Evolutionary conservation across 179 eudicot species (phyloP).

Genomic region (Silene coronaria): DNA sequence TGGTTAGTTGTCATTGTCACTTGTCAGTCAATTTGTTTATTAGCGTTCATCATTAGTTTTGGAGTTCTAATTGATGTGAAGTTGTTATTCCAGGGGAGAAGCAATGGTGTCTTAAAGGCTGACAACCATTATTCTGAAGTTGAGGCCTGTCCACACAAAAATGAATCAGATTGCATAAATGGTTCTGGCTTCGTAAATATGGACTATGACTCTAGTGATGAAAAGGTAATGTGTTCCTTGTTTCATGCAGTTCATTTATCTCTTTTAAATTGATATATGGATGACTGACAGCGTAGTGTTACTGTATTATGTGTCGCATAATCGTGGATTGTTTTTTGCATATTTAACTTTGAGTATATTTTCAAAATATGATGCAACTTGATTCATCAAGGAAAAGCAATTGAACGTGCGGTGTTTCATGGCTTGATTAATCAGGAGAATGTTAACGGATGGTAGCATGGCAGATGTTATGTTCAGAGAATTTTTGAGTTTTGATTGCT

Average conservation of each 20-base stretch:
- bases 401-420: not conserved
- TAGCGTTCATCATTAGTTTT: constrained; percentile 13
- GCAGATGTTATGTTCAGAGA: constrained; percentile 4
- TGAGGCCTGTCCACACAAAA: constrained; percentile 30
- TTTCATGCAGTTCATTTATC: constrained; percentile 14
- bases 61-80: constrained; percentile 26
- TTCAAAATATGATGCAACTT: not conserved
- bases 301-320: not conserved
- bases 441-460: constrained; percentile 3
- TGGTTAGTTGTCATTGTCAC: constrained; percentile 58
- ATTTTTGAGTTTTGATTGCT: not conserved
- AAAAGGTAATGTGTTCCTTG: constrained; percentile 43
- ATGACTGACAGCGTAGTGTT: not conserved
- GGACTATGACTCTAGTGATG: constrained; percentile 64
- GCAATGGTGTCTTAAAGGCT: constrained; percentile 43
- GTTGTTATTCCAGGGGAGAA: constrained; percentile 47
- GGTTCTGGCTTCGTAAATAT: constrained; percentile 30
- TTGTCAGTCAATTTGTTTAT: constrained; percentile 80
- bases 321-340: not conserved
- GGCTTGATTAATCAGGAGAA: not conserved
- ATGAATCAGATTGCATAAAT: constrained; percentile 23
- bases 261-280: not conserved
- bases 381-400: not conserved
- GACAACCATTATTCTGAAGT: constrained; percentile 35
- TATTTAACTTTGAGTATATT: not conserved